Conservation (phyloP, 495 filamentous ascomycete genomes). For the Tuber umbilicatum region DNA sequence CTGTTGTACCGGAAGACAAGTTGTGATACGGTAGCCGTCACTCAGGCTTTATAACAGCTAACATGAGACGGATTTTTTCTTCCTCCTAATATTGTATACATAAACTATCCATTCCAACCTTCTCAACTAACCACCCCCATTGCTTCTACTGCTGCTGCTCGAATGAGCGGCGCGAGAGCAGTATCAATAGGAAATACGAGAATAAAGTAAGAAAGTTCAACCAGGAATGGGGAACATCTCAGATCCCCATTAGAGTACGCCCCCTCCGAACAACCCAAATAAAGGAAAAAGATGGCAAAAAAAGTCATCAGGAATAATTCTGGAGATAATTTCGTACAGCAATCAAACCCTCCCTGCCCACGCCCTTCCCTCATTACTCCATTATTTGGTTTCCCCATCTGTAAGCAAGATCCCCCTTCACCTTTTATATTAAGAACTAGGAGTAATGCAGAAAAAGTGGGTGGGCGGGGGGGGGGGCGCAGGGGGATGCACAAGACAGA, state of each 20-base stretch:
- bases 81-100: neutral
- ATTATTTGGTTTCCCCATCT: neutral
- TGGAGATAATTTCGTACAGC: neutral
- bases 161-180: neutral
- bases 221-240: neutral
- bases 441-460: neutral
- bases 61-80: neutral
- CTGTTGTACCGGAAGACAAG: neutral
- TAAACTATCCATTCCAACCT: neutral
- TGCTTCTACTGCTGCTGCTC: neutral
- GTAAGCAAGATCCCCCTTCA: constrained; percentile 11
- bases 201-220: neutral
- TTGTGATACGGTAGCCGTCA: neutral
- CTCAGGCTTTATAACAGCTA: neutral
- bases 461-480: neutral
- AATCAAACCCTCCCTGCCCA: neutral
- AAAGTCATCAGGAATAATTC: neutral
- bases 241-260: neutral
- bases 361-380: neutral
- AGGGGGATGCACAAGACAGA: constrained; percentile 22
- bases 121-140: neutral
- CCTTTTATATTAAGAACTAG: constrained; percentile 23
- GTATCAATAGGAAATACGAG: neutral
- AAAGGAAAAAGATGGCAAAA: neutral
- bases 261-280: neutral